Percentiles rank a stretch among this genome's conserved stretches.
phyloP scores from a whole-genome alignment of 768 basidiomycete species.

The Mycena polygramma region DNA sequence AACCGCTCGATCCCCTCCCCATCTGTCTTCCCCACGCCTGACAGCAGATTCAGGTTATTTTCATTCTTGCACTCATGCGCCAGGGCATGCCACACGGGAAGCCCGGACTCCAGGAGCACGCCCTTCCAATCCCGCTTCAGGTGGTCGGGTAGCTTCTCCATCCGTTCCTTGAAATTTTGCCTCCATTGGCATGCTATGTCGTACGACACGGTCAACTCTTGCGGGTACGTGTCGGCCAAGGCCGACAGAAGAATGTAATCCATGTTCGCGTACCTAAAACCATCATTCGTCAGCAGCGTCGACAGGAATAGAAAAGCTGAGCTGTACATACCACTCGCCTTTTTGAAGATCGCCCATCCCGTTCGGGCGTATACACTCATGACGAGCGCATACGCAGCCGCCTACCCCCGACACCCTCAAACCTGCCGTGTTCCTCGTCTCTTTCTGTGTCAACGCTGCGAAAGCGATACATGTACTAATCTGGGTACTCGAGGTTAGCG shows the following conservation, averaged over 20 bases:
- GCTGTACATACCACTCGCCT: slow-evolving; percentile 36
- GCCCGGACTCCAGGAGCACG: neutral
- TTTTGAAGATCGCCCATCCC: slow-evolving; percentile 43
- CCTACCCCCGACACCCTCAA: slow-evolving; percentile 30
- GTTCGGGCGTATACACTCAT: slow-evolving; percentile 36
- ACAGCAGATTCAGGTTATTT: slow-evolving; percentile 28
- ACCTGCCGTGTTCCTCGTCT: slow-evolving; percentile 33
- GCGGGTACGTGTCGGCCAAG: slow-evolving; percentile 11
- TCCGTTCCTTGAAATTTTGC: slow-evolving; percentile 18
- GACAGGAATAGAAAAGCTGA: neutral
- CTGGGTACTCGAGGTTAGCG: too few species aligned
- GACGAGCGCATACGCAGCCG: slow-evolving; percentile 34
- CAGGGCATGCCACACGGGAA: slow-evolving; percentile 35
- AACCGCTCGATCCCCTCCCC: slow-evolving; percentile 39
- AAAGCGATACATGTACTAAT: slow-evolving; percentile 39
- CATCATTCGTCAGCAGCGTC: neutral
- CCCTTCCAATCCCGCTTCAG: neutral
- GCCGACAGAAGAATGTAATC: slow-evolving; percentile 41
- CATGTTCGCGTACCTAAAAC: slow-evolving; percentile 40
- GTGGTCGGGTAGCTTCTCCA: neutral
- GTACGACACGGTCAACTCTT: slow-evolving; percentile 27
- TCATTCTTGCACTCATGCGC: slow-evolving; percentile 9
- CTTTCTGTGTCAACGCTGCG: slow-evolving; percentile 37
- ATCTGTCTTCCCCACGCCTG: slow-evolving; percentile 29
- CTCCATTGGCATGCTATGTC: slow-evolving; percentile 46